phyloP scores from a whole-genome alignment of 2,329 filamentous ascomycete genomes.

The Trichoderma koningii region DNA sequence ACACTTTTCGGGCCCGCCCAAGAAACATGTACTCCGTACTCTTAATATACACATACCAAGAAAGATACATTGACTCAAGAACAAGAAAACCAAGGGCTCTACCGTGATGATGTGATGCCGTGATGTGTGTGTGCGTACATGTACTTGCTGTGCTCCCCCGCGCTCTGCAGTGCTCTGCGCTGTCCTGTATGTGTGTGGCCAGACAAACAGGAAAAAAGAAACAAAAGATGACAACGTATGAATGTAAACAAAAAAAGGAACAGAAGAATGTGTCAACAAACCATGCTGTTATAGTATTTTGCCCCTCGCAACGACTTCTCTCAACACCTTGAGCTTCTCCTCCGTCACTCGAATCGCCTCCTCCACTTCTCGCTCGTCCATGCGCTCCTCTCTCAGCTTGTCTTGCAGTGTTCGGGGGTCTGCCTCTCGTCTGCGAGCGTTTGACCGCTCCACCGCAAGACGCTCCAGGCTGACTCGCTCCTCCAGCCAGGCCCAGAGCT shows the following conservation, averaged over 20 bases:
- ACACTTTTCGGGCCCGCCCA: neutral
- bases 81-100: slow-evolving; percentile 1
- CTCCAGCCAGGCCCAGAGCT: slow-evolving; percentile 92
- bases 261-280: neutral
- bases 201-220: slow-evolving; percentile 8
- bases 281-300: slow-evolving; percentile 36
- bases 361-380: slow-evolving; percentile 73
- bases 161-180: neutral
- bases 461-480: slow-evolving; percentile 76
- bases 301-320: slow-evolving; percentile 64
- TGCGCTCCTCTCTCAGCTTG: slow-evolving; percentile 58
- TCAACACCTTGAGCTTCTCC: slow-evolving; percentile 76
- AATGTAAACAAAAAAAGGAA: too few relatives aligned
- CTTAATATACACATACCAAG: slow-evolving; percentile 16
- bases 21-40: slow-evolving; percentile 11
- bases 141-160: neutral
- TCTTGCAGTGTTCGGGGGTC: slow-evolving; percentile 62
- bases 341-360: slow-evolving; percentile 85
- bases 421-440: slow-evolving; percentile 49
- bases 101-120: slow-evolving; percentile 18
- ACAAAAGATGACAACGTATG: neutral
- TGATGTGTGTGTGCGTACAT: slow-evolving; percentile 2
- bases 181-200: slow-evolving; percentile 1
- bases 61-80: slow-evolving; percentile 9
- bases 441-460: slow-evolving; percentile 43